These are phyloP conservation scores for Epichloe gansuensis DNA, from an alignment of 2,329 filamentous ascomycete genomes.

Conservation along the genomic window DNA sequence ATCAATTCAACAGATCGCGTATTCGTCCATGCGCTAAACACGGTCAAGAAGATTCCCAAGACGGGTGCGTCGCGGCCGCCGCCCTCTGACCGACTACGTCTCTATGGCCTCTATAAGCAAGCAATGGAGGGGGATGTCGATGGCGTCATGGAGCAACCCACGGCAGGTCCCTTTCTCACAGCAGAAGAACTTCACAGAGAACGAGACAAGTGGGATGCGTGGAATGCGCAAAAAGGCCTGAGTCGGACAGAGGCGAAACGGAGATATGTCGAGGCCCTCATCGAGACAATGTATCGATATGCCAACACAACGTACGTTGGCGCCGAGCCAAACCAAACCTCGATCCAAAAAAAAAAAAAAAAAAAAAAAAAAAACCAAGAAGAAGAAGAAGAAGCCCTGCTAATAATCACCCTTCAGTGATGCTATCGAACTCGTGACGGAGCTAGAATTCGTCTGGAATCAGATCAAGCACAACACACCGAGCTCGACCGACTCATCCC, in stretches of 20 bases:
- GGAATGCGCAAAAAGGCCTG: constrained; percentile 76
- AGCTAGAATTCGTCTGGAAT: constrained; percentile 99
- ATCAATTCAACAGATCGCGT: constrained; percentile 60
- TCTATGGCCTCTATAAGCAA: constrained; percentile 98
- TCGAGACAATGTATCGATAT: constrained; percentile 94
- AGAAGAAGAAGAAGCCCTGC: neutral
- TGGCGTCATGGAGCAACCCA: constrained; percentile 79
- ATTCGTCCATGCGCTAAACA: constrained; percentile 97
- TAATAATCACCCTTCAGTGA: constrained; percentile 35
- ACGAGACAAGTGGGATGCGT: constrained; percentile 78
- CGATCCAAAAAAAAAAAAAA: neutral
- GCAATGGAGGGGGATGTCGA: constrained; percentile 97
- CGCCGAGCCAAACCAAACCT: neutral
- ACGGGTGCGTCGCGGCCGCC: constrained; percentile 85
- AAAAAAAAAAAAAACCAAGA: neutral
- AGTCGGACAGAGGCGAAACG: constrained; percentile 87
- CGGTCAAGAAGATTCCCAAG: constrained; percentile 92
- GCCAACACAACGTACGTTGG: constrained; percentile 62
- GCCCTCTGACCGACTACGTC: constrained; percentile 67
- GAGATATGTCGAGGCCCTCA: constrained; percentile 83
- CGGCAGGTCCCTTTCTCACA: constrained; percentile 31
- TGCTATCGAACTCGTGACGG: constrained; percentile 73
- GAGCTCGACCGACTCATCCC: constrained; percentile 45
- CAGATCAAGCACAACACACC: constrained; percentile 83
- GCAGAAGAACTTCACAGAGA: constrained; percentile 44